These are phyloP conservation scores for Peronospora belbahrii DNA, from an alignment of 352 stramenopile species.

Conservation along the genomic window DNA sequence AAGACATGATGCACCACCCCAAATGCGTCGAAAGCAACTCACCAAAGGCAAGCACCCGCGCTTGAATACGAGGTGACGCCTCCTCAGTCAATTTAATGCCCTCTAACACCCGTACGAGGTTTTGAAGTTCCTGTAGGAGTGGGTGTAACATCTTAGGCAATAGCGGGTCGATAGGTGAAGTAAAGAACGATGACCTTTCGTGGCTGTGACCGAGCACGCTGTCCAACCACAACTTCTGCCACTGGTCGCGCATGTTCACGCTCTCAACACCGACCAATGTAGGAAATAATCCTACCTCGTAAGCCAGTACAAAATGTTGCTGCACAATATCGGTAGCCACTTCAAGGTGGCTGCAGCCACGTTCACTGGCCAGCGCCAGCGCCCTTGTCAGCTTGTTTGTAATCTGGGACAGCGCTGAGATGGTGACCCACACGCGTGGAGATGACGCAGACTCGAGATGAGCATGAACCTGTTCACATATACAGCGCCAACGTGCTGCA, in stretches of 20 bases:
- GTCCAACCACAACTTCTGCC: constrained; percentile 53
- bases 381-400: constrained; percentile 79
- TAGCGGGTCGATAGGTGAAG: constrained; percentile 29
- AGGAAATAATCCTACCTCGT: constrained; percentile 56
- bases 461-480: constrained; percentile 60
- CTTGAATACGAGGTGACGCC: constrained; percentile 78
- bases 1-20: constrained; percentile 64
- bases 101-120: constrained; percentile 75
- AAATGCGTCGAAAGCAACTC: constrained; percentile 81
- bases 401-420: constrained; percentile 80
- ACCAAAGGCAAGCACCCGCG: constrained; percentile 75
- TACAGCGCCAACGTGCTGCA: constrained; percentile 63
- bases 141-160: constrained; percentile 48
- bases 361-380: constrained; percentile 35
- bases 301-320: constrained; percentile 69
- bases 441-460: constrained; percentile 36
- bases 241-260: constrained; percentile 43
- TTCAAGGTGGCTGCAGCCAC: constrained; percentile 32
- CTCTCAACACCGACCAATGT: constrained; percentile 31
- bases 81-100: constrained; percentile 85
- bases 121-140: constrained; percentile 69
- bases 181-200: constrained; percentile 42
- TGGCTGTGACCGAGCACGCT: constrained; percentile 38
- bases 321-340: constrained; percentile 42
- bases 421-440: constrained; percentile 78